A percentile compares a stretch with the other conserved stretches of the same genome.
These are phyloP conservation scores for Cercospora zeina DNA, from an alignment of 2,329 filamentous ascomycete species.

Conservation along the genomic window DNA sequence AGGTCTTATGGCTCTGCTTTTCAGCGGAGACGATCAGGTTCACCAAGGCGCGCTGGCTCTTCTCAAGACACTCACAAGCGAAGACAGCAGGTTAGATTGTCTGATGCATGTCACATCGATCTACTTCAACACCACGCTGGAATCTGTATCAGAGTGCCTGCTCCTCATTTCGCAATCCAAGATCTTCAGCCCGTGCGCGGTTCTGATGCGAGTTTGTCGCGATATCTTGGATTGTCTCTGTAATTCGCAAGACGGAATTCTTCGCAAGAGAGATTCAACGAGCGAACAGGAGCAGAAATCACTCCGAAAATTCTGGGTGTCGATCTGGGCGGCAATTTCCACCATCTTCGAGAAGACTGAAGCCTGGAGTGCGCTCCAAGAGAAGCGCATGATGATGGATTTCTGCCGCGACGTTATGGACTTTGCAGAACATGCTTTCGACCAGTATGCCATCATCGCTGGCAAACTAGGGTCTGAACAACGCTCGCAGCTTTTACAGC, in stretches of 20 bases:
- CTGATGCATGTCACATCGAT: constrained; percentile 60
- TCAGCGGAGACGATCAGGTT: constrained; percentile 76
- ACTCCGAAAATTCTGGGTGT: constrained; percentile 77
- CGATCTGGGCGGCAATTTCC: constrained; percentile 77
- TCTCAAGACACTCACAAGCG: constrained; percentile 76
- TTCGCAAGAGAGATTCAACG: constrained; percentile 60
- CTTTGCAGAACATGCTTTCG: constrained; percentile 80
- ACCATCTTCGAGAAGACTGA: constrained; percentile 83
- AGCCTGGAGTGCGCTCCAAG: constrained; percentile 68
- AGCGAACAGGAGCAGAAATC: constrained; percentile 60
- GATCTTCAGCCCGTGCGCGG: constrained; percentile 60
- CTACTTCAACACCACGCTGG: constrained; percentile 58
- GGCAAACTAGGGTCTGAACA: constrained; percentile 59
- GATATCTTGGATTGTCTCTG: constrained; percentile 66
- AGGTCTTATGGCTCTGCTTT: constrained; percentile 73
- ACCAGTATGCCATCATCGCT: constrained; percentile 79
- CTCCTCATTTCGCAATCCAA: constrained; percentile 57
- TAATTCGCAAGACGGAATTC: constrained; percentile 61
- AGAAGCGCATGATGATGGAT: constrained; percentile 79
- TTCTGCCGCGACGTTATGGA: constrained; percentile 96
- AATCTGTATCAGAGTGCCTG: constrained; percentile 58
- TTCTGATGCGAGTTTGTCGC: constrained; percentile 61
- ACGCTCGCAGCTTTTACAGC: constrained; percentile 55
- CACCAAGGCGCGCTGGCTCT: constrained; percentile 79
- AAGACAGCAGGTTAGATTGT: constrained; percentile 63